phyloP scores from a whole-genome alignment of 495 filamentous ascomycete genomes.

The Neurospora sp. region DNA sequence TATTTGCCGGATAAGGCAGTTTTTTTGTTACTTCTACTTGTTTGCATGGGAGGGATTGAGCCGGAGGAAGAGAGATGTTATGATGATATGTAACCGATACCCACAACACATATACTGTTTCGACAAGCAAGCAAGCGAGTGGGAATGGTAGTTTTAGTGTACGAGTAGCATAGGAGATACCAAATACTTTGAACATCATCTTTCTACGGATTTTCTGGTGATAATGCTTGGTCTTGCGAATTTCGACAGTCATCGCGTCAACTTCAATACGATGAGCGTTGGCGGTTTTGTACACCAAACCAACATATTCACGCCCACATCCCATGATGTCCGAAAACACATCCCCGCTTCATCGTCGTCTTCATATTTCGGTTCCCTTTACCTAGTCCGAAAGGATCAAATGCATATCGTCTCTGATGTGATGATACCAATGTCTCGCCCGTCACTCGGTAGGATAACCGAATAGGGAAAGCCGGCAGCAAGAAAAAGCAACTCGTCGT shows the following conservation, averaged over 20 bases:
- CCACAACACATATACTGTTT: neutral
- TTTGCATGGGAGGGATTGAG: neutral
- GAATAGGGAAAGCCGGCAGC: neutral
- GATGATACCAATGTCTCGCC: neutral
- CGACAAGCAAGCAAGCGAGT: neutral
- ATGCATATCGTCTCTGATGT: neutral
- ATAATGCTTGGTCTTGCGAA: neutral
- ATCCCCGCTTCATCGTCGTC: neutral
- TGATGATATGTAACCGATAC: neutral
- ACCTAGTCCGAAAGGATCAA: neutral
- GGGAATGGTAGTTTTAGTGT: neutral
- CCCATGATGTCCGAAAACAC: neutral
- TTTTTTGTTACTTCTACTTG: neutral
- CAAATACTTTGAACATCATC: neutral
- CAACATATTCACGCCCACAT: neutral
- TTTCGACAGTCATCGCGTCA: neutral
- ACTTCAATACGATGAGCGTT: neutral
- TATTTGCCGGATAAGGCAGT: neutral
- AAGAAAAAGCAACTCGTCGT: neutral
- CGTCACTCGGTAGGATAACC: neutral
- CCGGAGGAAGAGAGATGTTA: neutral
- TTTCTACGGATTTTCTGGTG: neutral
- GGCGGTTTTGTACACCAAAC: neutral
- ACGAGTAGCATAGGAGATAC: neutral
- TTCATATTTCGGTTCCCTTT: neutral